Evolutionary conservation across 208 protist genomes (phyloP), one percentile per base, ranked within the genome.

Genomic region (Acanthamoeba royreba): DNA sequence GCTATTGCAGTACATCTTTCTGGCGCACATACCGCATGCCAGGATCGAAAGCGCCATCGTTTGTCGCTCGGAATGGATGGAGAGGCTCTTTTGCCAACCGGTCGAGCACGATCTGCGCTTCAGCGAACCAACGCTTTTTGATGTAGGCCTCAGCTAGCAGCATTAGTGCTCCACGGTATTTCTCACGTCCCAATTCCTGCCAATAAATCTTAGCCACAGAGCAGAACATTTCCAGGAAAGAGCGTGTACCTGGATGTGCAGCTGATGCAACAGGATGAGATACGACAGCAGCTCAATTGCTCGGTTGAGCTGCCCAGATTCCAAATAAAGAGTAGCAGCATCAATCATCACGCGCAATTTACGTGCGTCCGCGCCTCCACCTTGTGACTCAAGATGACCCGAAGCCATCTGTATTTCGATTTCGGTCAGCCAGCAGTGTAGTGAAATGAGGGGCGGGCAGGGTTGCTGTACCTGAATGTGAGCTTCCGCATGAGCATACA

Each of bases 111-210:
- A 35, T 28, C 33, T 89, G 40, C 31, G 45, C 13, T 46, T 89
- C 81, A 22, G 43, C 31, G 49, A 89, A 89, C 81, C 81, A 89
- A 4, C 47, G 81, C 81, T 89, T 53, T 46, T 63, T 89, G 31
- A 89, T 35, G 81, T 89, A 89, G 81, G 45, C 47, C 47, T 89
- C 45, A 31, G 45, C 40, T 7, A 89, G 40, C 25, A 89, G 81
- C 81, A 31, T 43, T 8, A 89, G 81, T 4, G 49, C 81, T 69
- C 47, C 45, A 28, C 81, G 31, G 33, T 89, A 61, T 33, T 63
- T 89, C 47, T 89, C 81, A 46, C 38, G 81, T 9, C 31, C 31
- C 11, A 89, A 46, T 22, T 89, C 81, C 81, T 89, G 69, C 69
- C 15, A 61, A 61, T 28, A 61, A 61, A 61, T n/a, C 19, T 28